A percentile compares a stretch with the other conserved stretches of the same genome.
Conservation (phyloP, 1,284 basidiomycete genomes). For the Boletus mariae region DNA sequence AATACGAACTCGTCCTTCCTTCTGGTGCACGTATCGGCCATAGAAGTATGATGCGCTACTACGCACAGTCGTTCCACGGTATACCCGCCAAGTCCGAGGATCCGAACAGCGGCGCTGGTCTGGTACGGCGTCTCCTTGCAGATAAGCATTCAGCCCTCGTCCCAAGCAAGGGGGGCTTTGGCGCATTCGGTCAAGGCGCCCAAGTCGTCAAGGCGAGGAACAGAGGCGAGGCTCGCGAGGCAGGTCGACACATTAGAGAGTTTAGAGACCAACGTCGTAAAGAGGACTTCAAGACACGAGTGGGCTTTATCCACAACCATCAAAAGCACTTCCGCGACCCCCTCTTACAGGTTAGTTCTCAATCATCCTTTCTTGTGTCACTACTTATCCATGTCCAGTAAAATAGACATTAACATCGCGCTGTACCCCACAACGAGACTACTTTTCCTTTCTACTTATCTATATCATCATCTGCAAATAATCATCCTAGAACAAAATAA, state of each 20-base stretch:
- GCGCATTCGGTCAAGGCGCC: constrained; percentile 77
- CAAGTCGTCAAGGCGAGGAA: constrained; percentile 90
- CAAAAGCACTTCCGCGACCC: constrained; percentile 87
- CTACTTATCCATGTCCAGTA: constrained; percentile 18
- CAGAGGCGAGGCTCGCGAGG: constrained; percentile 90
- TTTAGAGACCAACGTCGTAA: constrained; percentile 78
- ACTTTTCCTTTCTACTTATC: constrained; percentile 17
- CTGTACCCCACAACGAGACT: constrained; percentile 13
- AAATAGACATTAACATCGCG: constrained; percentile 11
- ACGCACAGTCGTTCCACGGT: constrained; percentile 74
- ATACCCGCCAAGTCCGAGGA: constrained; percentile 45
- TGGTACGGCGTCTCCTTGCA: constrained; percentile 69
- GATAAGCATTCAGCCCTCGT: constrained; percentile 83
- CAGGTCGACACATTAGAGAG: constrained; percentile 82
- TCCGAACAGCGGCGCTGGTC: constrained; percentile 66
- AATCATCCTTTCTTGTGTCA: not conserved
- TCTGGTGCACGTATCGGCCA: constrained; percentile 93
- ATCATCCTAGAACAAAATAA: constrained; percentile 7
- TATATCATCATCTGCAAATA: constrained; percentile 6
- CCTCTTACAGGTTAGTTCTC: constrained; percentile 37
- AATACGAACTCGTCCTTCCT: constrained; percentile 90
- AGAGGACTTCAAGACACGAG: constrained; percentile 83
- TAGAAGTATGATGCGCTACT: constrained; percentile 83
- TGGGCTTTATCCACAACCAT: constrained; percentile 75
- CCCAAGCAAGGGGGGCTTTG: constrained; percentile 81